Evolutionary conservation across 805 yeast genomes (phyloP), one percentile per base, ranked within the genome.

Genomic region (Kockiozyma suomiensis): DNA sequence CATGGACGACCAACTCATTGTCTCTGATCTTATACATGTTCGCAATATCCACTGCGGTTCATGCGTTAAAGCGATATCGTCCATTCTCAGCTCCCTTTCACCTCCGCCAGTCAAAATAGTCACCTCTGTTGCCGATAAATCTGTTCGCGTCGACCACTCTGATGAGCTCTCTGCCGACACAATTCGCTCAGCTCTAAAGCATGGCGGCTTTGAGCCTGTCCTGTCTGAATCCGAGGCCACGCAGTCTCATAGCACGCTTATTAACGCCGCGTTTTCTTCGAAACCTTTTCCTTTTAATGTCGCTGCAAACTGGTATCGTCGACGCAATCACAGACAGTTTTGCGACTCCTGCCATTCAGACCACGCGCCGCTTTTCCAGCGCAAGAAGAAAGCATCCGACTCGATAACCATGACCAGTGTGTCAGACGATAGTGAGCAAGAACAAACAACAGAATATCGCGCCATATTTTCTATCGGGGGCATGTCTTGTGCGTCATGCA

Each of bases 401-500:
- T n/a, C 52, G 8, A 41, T 30, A n/a, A 28, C 40, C 15, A 15
- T 41, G 43, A 12, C 37, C 15, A 47, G 53, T 17, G 59, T 50
- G 6, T 10, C 43, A 7, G 37, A 52, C 21, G 50, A 45, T 35
- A 43, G 43, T 10, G 47, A 52, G 42, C 72, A 70, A 2, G 41
- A 72, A 21, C 74, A 72, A 38, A 49, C 57, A 23, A 64, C 71
- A 26, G 71, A 74, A 46, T 80, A 72, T 61, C 70, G 82, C 50
- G 89, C 87, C 0, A 79, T 82, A 0, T 79, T 82, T 56, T 74
- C 85, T 6, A 75, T 87, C 52, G 79, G 79, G 10, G 90, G 89
- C 1, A 85, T 87, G 90, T 81, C 88, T 1, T 85, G 90, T 68
- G 83, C 87, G 3, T 74, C 86, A 4, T 85, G 90, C 69, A 72